phyloP scores from a whole-genome alignment of 345 rosid genomes.

The Citrus australasica region DNA sequence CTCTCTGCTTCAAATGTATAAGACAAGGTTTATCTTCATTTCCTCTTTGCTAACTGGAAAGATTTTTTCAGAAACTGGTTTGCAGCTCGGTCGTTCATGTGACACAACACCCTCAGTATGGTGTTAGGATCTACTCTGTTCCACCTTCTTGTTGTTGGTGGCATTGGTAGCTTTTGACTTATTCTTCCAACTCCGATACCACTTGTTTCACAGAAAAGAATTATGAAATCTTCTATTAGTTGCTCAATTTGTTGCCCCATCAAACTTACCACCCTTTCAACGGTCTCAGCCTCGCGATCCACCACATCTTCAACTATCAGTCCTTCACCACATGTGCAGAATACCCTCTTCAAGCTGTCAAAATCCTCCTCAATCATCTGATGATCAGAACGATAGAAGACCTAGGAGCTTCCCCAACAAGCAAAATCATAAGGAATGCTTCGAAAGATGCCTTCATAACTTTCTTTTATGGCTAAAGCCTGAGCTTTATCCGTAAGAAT shows the following conservation, averaged over 20 bases:
- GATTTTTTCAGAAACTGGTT: slow-evolving; percentile 62
- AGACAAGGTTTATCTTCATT: slow-evolving; percentile 21
- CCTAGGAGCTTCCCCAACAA: slow-evolving; percentile 66
- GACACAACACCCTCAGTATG: slow-evolving; percentile 68
- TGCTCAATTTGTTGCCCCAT: slow-evolving; percentile 77
- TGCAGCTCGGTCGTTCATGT: slow-evolving; percentile 67
- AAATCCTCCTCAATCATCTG: slow-evolving; percentile 64
- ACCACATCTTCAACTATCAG: slow-evolving; percentile 59
- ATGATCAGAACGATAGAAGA: slow-evolving; percentile 56
- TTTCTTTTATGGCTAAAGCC: slow-evolving; percentile 60
- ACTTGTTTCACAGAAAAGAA: slow-evolving; percentile 54
- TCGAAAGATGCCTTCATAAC: slow-evolving; percentile 81
- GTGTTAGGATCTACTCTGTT: slow-evolving; percentile 79
- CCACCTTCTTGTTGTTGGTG: slow-evolving; percentile 79
- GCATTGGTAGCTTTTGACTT: slow-evolving; percentile 69
- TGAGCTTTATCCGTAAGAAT: slow-evolving; percentile 73
- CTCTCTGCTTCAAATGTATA: not conserved
- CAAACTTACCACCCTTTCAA: slow-evolving; percentile 64
- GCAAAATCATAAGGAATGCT: slow-evolving; percentile 72
- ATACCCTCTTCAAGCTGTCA: slow-evolving; percentile 53
- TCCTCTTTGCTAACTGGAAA: slow-evolving; percentile 68
- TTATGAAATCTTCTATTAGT: slow-evolving; percentile 74
- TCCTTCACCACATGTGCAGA: slow-evolving; percentile 80
- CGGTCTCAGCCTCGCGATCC: slow-evolving; percentile 62
- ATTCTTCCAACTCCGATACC: slow-evolving; percentile 35